Evolutionary conservation across 2,329 filamentous ascomycete species (phyloP).

Genomic region (Bipolaris bicolor): DNA sequence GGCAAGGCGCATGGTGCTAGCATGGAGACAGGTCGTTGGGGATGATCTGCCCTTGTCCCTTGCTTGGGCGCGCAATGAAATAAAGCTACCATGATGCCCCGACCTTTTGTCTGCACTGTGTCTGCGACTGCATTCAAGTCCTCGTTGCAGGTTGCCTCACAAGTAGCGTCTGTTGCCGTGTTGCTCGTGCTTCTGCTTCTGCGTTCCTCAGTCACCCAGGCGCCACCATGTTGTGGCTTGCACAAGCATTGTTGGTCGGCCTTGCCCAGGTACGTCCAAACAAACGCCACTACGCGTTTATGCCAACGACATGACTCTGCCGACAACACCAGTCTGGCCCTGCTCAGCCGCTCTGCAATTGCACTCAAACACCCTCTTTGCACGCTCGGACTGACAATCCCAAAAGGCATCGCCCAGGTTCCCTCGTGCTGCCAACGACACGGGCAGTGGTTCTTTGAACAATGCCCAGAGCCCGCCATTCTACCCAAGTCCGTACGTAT

Average conservation of each 20-base stretch:
- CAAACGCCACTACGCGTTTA: conserved; percentile 15
- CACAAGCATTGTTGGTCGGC: conserved; percentile 42
- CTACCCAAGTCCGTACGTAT: conserved; percentile 74
- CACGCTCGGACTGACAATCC: conserved; percentile 33
- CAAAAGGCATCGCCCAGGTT: conserved; percentile 38
- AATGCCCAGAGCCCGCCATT: conserved; percentile 63
- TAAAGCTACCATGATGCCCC: conserved; percentile 28
- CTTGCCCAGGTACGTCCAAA: conserved; percentile 38
- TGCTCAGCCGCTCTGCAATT: conserved; percentile 40
- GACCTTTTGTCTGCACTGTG: conserved; percentile 4
- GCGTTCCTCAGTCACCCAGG: conserved; percentile 26
- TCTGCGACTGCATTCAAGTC: conserved; percentile 23
- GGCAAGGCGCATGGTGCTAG: conserved; percentile 16
- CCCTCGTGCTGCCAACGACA: conserved; percentile 30
- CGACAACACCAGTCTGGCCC: conserved; percentile 31
- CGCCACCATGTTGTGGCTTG: conserved; percentile 47
- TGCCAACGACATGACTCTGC: conserved; percentile 14
- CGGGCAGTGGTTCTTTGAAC: conserved; percentile 28
- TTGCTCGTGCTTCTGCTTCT: conserved; percentile 10
- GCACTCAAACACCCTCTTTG: conserved; percentile 26
- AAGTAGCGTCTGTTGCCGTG: conserved; percentile 20
- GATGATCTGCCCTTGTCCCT: conserved; percentile 15
- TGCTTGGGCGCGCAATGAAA: conserved; percentile 10
- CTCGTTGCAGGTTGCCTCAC: conserved; percentile 17
- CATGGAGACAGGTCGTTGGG: conserved; percentile 19